These are phyloP conservation scores for Anthoceros angustus DNA, from an alignment of 225 moss, liverwort and hornwort species.

Conservation along the genomic window DNA sequence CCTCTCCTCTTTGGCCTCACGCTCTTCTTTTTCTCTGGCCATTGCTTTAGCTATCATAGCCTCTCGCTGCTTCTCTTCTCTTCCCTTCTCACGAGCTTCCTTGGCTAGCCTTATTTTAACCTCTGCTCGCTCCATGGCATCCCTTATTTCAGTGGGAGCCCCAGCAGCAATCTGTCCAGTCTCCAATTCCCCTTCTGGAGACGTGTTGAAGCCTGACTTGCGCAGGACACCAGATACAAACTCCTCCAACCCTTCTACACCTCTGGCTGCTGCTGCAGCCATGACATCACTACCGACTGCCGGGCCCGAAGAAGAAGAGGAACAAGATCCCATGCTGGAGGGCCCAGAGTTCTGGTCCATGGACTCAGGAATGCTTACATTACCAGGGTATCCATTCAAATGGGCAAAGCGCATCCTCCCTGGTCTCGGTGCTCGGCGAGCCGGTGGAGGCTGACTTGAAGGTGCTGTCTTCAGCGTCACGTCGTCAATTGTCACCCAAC, in stretches of 20 bases:
- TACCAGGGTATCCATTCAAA: neutral
- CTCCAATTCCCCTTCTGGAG: neutral
- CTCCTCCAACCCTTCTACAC: neutral
- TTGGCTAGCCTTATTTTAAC: conserved; percentile 20
- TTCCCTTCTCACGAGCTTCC: conserved; percentile 31
- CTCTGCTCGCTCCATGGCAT: conserved; percentile 21
- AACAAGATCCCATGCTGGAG: neutral
- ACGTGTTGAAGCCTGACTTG: neutral
- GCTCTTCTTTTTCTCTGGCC: conserved; percentile 37
- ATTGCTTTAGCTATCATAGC: conserved; percentile 32
- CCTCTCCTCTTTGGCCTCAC: conserved; percentile 34
- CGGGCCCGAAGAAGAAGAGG: neutral
- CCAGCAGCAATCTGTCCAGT: neutral
- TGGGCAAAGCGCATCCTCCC: neutral
- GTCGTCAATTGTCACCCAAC: conserved; percentile 72
- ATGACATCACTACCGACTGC: conserved; percentile 14
- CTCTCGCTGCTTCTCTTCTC: conserved; percentile 27
- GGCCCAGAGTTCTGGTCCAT: neutral
- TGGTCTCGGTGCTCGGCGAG: conserved; percentile 36
- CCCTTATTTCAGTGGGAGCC: conserved; percentile 1
- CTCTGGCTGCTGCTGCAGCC: conserved; percentile 7
- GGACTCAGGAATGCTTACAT: neutral
- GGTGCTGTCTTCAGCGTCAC: conserved; percentile 54
- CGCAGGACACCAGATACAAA: neutral
- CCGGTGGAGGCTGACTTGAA: conserved; percentile 45